Evolutionary conservation across 805 yeast species (phyloP).

Genomic region (Saccharomyces eubayanus): DNA sequence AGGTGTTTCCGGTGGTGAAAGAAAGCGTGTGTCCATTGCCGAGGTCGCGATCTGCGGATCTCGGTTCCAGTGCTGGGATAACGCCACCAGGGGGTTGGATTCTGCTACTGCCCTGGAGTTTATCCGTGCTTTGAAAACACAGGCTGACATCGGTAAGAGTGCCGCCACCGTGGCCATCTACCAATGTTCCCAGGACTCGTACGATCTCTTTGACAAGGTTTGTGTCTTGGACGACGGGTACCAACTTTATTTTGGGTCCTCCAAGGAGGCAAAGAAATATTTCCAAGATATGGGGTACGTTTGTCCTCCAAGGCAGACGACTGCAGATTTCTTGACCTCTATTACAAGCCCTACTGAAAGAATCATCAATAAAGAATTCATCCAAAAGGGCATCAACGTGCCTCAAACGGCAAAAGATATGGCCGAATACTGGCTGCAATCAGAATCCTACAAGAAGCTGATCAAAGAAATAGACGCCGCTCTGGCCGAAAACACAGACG

Average conservation of each 20-base stretch:
- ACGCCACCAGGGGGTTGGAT: conserved; percentile 80
- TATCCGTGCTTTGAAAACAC: conserved; percentile 53
- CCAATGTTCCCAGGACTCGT: conserved; percentile 62
- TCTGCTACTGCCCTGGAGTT: conserved; percentile 77
- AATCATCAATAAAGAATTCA: conserved; percentile 23
- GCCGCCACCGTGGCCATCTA: conserved; percentile 62
- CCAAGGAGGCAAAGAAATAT: conserved; percentile 43
- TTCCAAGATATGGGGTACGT: conserved; percentile 58
- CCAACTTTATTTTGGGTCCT: conserved; percentile 61
- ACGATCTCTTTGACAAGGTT: conserved; percentile 55
- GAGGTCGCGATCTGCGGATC: conserved; percentile 65
- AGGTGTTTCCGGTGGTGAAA: conserved; percentile 81
- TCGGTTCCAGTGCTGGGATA: conserved; percentile 64
- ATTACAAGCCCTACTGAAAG: conserved; percentile 62
- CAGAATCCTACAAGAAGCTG: conserved; percentile 39
- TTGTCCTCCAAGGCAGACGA: conserved; percentile 57
- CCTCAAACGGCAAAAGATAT: conserved; percentile 60
- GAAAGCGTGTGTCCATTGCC: conserved; percentile 77
- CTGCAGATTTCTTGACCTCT: conserved; percentile 65
- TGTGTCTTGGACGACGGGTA: conserved; percentile 50
- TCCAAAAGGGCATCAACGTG: conserved; percentile 41
- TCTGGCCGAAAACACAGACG: conserved; percentile 20
- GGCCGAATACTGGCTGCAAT: conserved; percentile 47
- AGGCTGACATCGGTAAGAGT: conserved; percentile 45
- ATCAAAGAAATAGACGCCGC: conserved; percentile 39